Evolutionary conservation across 2,329 filamentous ascomycete species (phyloP), one percentile per base, ranked within the genome.

Genomic region (Claviceps spartinae): DNA sequence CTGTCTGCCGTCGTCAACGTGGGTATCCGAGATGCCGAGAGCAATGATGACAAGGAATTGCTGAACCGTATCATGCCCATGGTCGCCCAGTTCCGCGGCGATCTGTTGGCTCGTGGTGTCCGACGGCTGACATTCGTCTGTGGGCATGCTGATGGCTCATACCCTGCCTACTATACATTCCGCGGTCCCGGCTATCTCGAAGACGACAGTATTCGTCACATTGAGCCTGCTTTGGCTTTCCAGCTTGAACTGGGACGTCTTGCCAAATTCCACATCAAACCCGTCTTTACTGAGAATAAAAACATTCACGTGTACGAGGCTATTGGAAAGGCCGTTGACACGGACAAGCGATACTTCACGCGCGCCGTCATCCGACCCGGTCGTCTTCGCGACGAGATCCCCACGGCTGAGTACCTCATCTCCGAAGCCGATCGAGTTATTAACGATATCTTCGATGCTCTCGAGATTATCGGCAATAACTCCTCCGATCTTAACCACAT

Each of bases 261-360:
- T 34, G 86, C 86, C 64, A 97, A 96, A 74, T 98, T 98, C 81
- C 84, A 89, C 73, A 95, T 97, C 72, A 94, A 90, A 74, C 91
- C 93, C 2, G 89, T 98, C 49, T 98, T 98, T 73, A 97, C 93
- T 0, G 90, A 97, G 72, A 98, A 98, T 77, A 86, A 94, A 65
- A 97, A 95, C 72, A 96, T 98, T 58, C 93, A 98, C 75, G 90
- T 98, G 54, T 98, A 97, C 71, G 90, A 97, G 76, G 93, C 88
- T 59, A 75, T 95, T 62, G 93, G 93, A 65, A 98, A 96, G 76
- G 86, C 86, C 48, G 86, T 90, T 41, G 90, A 96, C 66, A 90
- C 87, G 52, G 93, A 98, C 71, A 96, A 96, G 81, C 86, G 93
- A 60, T 98, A 97, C 79, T 98, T 98, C 69, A 93, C 93, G 49